Evolutionary conservation across 2,329 filamentous ascomycete genomes (phyloP).

Genomic region (Cryoendolithus antarcticus): DNA sequence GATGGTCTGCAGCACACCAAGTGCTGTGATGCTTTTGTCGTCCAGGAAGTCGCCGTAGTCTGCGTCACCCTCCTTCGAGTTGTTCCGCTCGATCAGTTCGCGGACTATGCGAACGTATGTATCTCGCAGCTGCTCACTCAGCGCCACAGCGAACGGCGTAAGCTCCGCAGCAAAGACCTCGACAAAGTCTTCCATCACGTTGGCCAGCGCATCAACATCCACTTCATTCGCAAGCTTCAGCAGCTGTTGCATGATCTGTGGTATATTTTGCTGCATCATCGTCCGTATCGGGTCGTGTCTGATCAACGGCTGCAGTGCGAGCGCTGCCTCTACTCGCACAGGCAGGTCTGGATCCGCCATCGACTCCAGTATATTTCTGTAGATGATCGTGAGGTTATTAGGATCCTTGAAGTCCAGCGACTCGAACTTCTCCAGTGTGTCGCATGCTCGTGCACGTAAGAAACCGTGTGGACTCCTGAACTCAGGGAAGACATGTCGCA

Average conservation of each 20-base stretch:
- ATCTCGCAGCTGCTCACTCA: slow-evolving; percentile 90
- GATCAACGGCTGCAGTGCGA: slow-evolving; percentile 90
- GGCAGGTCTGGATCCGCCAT: slow-evolving; percentile 92
- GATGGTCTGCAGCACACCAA: slow-evolving; percentile 94
- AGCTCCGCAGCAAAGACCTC: slow-evolving; percentile 96
- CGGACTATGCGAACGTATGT: slow-evolving; percentile 90
- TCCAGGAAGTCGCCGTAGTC: slow-evolving; percentile 84
- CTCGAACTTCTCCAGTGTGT: slow-evolving; percentile 96
- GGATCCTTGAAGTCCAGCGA: slow-evolving; percentile 93
- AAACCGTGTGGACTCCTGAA: slow-evolving; percentile 89
- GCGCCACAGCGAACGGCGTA: slow-evolving; percentile 88
- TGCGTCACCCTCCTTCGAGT: slow-evolving; percentile 63
- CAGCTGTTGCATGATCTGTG: slow-evolving; percentile 98
- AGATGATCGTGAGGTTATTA: slow-evolving; percentile 91
- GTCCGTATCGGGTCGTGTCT: slow-evolving; percentile 86
- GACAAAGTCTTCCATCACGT: slow-evolving; percentile 99
- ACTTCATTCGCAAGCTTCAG: slow-evolving; percentile 95
- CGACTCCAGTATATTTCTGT: slow-evolving; percentile 89
- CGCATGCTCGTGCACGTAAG: slow-evolving; percentile 85
- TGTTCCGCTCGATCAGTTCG: slow-evolving; percentile 80
- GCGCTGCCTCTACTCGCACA: slow-evolving; percentile 83
- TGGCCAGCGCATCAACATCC: slow-evolving; percentile 90
- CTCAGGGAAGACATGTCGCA: slow-evolving; percentile 95
- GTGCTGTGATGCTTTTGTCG: slow-evolving; percentile 95
- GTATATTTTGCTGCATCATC: slow-evolving; percentile 95